phyloP scores from a whole-genome alignment of 2,329 filamentous ascomycete species.

The Diaporthe sp. region DNA sequence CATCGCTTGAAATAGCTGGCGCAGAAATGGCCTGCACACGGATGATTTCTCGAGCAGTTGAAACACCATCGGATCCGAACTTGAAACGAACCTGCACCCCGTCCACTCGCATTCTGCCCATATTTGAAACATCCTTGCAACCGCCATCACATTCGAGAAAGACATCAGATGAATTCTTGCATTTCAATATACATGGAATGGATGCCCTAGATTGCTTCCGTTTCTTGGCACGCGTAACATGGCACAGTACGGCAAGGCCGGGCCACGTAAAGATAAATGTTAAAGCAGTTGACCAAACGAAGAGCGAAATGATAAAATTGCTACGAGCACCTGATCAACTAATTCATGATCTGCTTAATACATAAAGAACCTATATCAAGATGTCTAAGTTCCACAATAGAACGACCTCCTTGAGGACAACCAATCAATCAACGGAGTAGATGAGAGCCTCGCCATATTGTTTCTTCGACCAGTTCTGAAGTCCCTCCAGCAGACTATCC shows the following conservation, averaged over 20 bases:
- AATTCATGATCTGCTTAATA: background rate
- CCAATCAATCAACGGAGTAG: conserved; percentile 16
- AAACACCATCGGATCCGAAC: conserved; percentile 10
- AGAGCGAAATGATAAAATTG: background rate
- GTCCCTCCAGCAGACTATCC: conserved; percentile 53
- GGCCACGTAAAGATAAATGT: background rate
- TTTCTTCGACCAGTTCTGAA: conserved; percentile 54
- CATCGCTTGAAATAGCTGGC: conserved; percentile 8
- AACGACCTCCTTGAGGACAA: background rate
- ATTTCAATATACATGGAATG: background rate
- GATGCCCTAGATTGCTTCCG: background rate
- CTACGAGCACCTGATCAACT: fast-evolving
- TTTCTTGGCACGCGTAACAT: background rate
- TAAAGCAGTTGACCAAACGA: background rate
- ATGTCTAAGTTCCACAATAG: no score
- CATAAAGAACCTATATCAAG: background rate
- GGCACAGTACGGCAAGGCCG: background rate
- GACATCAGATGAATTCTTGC: background rate
- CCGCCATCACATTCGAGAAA: background rate
- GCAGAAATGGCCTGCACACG: background rate
- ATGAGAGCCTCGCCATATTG: conserved; percentile 49
- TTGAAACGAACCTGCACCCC: conserved; percentile 20
- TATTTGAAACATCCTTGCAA: conserved; percentile 21
- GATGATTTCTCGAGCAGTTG: conserved; percentile 9
- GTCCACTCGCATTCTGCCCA: background rate